Base-by-base conservation (phyloP, 768 basidiomycete species). In the Lactarius sp. region DNA sequence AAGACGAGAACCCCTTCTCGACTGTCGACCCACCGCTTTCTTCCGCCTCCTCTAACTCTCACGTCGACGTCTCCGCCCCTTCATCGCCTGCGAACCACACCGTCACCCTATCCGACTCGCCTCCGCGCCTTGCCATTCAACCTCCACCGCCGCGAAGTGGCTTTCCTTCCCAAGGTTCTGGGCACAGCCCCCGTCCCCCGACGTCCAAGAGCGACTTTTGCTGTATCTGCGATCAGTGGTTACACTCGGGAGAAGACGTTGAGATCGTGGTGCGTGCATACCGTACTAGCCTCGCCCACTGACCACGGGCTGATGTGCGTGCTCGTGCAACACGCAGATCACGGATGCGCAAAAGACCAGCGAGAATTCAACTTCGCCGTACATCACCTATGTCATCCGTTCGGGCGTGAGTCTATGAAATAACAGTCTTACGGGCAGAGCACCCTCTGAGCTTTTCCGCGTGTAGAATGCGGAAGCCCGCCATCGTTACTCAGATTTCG, bases 401-500 rank as follows among this genome's bases (percentile, higher is more conserved):
- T 87, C 94, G 51, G 94, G 94, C 70, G 94, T 96, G 71, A 73
- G 80, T 73, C 34, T 36, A 60, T 44, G 27, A 27, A 27, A 27
- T 27, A 27, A 27, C 27, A 3, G 27, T 27, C 27, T 27, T 27
- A 27, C 27, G 27, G 27, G 27, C 27, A 27, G 27, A 27, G 27
- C 27, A 27, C 27, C 27, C 27, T 60, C 60, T 59, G 61, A 64
- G 57, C 41, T 27, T 44, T 20, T 16, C 37, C n/a, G 27, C 61
- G 14, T 16, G 31, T 70, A 98, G 96, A 85, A 81, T 67, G 81
- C 86, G 7, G 88, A 92, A 70, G 86, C 93, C 12, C 83, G 85
- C 39, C 91, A 97, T 69, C 85, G 97, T 47, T 99, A 99, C 75
- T 98, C 96, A 3, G 94, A 98, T 73, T 99, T 99, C 75, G 94